Evolutionary conservation across 176 grass and related monocot species (phyloP).

Genomic region (Calamus simplicifolius): DNA sequence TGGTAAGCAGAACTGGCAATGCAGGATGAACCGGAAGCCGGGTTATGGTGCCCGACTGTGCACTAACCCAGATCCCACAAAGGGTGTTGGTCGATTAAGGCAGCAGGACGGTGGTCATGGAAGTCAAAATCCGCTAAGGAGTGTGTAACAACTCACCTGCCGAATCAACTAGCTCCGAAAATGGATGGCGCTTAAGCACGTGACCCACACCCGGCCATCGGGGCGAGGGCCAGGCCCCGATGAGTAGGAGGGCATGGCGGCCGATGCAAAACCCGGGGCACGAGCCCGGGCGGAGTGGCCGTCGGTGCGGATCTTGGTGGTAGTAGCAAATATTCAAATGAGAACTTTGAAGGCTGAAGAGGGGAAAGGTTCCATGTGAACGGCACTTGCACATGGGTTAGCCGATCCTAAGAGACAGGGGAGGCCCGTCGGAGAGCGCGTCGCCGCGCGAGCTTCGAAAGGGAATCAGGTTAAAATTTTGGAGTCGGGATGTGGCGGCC

Average conservation of each 20-base stretch:
- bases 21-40: conserved; percentile 28
- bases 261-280: no score
- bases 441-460: no score
- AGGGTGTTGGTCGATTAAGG: conserved; percentile 46
- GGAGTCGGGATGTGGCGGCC: conserved; percentile 45
- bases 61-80: conserved; percentile 21
- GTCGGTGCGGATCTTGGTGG: conserved; percentile 56
- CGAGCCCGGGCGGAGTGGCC: conserved; percentile 38
- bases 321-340: conserved; percentile 70
- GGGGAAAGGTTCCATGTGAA: conserved; percentile 60
- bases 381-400: conserved; percentile 48
- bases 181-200: conserved; percentile 31
- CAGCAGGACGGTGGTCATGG: conserved; percentile 27
- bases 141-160: neutral
- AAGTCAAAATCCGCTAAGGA: conserved; percentile 3
- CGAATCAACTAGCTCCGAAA: conserved; percentile 33
- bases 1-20: conserved; percentile 38
- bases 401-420: conserved; percentile 43
- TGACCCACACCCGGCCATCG: conserved; percentile 29
- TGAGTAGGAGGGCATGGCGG: no score
- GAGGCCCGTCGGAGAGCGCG: no score
- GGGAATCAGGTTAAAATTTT: conserved; percentile 36
- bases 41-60: conserved; percentile 26
- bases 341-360: conserved; percentile 55
- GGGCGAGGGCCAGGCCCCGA: neutral